Conservation (phyloP, 78 protist genomes). For the Tieghemostelium lacteum region DNA sequence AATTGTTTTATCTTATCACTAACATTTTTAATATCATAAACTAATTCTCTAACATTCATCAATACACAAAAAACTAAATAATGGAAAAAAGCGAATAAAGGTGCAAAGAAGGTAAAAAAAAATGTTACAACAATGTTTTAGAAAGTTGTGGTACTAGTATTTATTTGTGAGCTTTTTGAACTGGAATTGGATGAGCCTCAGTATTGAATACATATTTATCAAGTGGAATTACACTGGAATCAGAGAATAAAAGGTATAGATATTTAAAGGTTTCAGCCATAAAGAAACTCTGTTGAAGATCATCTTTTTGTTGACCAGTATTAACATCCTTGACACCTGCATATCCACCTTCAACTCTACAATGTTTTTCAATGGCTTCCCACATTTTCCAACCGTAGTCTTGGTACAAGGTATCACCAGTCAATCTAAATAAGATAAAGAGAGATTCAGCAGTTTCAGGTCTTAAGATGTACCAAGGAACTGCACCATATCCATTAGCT, state of each 20-base stretch:
- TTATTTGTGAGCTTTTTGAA: too few relatives aligned
- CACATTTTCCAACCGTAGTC: conserved; percentile 90
- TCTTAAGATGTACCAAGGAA: conserved; percentile 73
- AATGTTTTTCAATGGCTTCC: conserved; percentile 44
- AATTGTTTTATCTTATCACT: too few relatives aligned
- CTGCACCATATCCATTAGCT: not conserved
- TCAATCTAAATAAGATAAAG: conserved; percentile 81
- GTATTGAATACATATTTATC: conserved; percentile 93
- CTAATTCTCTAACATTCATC: too few relatives aligned
- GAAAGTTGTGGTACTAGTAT: too few relatives aligned
- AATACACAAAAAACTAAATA: too few relatives aligned
- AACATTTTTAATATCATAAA: too few relatives aligned
- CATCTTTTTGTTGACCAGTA: conserved; percentile 6
- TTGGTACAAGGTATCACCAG: conserved; percentile 83
- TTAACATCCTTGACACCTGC: conserved; percentile 38
- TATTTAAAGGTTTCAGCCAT: conserved; percentile 95
- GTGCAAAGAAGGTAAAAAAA: too few relatives aligned
- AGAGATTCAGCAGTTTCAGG: conserved; percentile 92
- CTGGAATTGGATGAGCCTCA: conserved; percentile 90
- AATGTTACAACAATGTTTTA: too few relatives aligned
- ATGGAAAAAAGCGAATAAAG: too few relatives aligned
- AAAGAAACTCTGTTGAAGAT: conserved; percentile 84
- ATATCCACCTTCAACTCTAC: conserved; percentile 52
- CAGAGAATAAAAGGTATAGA: conserved; percentile 80
- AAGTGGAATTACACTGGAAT: conserved; percentile 81